phyloP scores from a whole-genome alignment of 495 filamentous ascomycete genomes.

The Bathelium albidoporum region DNA sequence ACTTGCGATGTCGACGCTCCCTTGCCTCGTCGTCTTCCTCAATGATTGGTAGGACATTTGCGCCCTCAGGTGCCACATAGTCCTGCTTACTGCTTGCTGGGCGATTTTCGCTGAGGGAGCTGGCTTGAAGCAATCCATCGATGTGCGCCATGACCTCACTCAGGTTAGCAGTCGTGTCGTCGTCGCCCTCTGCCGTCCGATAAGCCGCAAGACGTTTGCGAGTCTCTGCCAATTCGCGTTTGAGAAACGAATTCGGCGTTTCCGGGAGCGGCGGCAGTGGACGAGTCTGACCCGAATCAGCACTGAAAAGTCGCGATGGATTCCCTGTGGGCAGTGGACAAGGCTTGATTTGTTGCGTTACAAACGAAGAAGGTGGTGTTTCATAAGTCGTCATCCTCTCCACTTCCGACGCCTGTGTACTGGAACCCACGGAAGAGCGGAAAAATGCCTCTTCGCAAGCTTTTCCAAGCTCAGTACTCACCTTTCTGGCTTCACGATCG shows the following conservation, averaged over 20 bases:
- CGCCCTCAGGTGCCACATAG: conserved; percentile 19
- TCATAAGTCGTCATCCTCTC: conserved; percentile 31
- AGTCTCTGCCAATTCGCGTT: conserved; percentile 46
- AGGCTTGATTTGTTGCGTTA: conserved; percentile 36
- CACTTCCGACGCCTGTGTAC: conserved; percentile 32
- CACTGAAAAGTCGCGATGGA: conserved; percentile 15
- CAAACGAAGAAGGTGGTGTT: conserved; percentile 33
- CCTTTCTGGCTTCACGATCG: conserved; percentile 51
- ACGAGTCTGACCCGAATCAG: conserved; percentile 16
- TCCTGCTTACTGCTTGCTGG: conserved; percentile 1
- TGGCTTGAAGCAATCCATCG: conserved; percentile 51
- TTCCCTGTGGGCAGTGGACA: conserved; percentile 34
- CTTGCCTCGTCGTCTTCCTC: conserved; percentile 30
- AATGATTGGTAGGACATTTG: conserved; percentile 27
- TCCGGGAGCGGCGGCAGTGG: conserved; percentile 32
- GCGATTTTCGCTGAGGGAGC: conserved; percentile 15
- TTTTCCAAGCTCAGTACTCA: conserved; percentile 56
- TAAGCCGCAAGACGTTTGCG: conserved; percentile 44
- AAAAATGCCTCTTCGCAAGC: conserved; percentile 80
- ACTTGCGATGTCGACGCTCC: conserved; percentile 13
- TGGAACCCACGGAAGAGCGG: conserved; percentile 49
- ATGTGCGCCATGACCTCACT: conserved; percentile 51
- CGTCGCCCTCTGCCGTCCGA: conserved; percentile 26
- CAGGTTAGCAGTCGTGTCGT: conserved; percentile 33
- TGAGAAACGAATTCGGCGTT: conserved; percentile 38